Base-by-base conservation (phyloP, 306 rosid genomes). In the Trichosanthes truncata region DNA sequence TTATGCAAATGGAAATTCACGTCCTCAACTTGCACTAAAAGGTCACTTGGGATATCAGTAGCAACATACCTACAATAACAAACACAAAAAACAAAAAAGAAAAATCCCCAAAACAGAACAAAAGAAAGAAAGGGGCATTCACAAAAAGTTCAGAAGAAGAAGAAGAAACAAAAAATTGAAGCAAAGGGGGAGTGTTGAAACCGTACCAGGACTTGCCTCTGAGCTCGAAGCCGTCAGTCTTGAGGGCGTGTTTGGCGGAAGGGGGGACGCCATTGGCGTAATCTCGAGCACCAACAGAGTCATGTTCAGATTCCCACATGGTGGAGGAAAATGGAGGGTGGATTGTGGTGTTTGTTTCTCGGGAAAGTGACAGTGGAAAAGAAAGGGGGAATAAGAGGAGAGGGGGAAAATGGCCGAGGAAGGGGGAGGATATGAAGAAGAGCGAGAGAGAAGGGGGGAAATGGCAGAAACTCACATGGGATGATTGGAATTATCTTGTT, bases 271-370 rank as follows among this genome's bases (percentile, higher is more conserved):
- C 96, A 85, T 85, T 93, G 18, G 87, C 93, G 80, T 86, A 96
- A 53, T 88, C 90, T 68, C 91, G 80, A 35, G 84, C 89, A 35
- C 78, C 81, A 4, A 81, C 86, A 23, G 90, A 90, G 78, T 96
- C 97, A 6, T 71, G 85, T 78, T 93, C 99, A 10, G 99, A 95
- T 80, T 95, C 99, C 99, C 99, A 95, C 99, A 95, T 95, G 85
- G 78, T 90, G 81, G 43, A 80, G 55, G 33, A 57, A 83, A 83
- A 78, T 65, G 80, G 59, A 21, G 62, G 29, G 62, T 6, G 59
- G 7, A 17, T 2, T 78, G 65, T 82, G 82, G 82, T 60, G 68
- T 46, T 52, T 82, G 52, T 75, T 73, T 83, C 76, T 75, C 26
- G 63, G 81, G 48, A 79, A 87, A 86, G 85, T 78, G 38, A 55